Evolutionary conservation across 257 asterid genomes (phyloP).

Genomic region (Nicotiana benthamiana): DNA sequence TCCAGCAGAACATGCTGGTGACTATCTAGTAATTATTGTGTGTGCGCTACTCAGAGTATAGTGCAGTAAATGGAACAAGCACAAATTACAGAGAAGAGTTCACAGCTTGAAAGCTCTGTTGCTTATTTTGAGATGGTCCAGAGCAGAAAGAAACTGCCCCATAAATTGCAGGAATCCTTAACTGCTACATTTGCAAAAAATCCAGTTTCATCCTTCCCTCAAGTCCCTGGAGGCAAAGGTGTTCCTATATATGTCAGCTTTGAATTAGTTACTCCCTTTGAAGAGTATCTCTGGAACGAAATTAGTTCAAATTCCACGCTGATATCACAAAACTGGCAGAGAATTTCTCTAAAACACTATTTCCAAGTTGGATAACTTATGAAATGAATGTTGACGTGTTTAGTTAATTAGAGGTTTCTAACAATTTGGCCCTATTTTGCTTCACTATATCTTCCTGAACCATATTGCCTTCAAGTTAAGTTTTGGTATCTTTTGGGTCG

Average conservation of each 20-base stretch:
- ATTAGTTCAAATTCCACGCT: no score
- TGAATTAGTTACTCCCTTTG: not conserved
- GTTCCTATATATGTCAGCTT: not conserved
- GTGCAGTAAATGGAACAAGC: slow-evolving; percentile 24
- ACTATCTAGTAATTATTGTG: not conserved
- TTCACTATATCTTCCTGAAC: no score
- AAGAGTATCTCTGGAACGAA: no score
- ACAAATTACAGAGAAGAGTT: slow-evolving; percentile 11
- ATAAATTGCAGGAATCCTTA: slow-evolving; percentile 45
- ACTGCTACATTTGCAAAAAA: slow-evolving; percentile 56
- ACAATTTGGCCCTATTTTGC: no score
- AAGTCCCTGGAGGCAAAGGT: slow-evolving; percentile 86
- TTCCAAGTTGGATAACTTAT: no score
- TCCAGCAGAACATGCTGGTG: not conserved
- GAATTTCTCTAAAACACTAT: no score
- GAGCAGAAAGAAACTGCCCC: slow-evolving; percentile 49
- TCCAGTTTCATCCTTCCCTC: slow-evolving; percentile 67
- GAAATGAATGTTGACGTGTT: no score
- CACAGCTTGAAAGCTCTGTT: slow-evolving; percentile 33
- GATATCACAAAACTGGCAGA: no score
- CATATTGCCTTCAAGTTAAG: no score
- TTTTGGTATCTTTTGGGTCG: no score
- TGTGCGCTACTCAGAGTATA: not conserved
- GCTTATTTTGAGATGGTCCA: slow-evolving; percentile 66
- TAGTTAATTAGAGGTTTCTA: no score